phyloP scores from a whole-genome alignment of 2,329 filamentous ascomycete genomes.

The Fusarium kyushuense region DNA sequence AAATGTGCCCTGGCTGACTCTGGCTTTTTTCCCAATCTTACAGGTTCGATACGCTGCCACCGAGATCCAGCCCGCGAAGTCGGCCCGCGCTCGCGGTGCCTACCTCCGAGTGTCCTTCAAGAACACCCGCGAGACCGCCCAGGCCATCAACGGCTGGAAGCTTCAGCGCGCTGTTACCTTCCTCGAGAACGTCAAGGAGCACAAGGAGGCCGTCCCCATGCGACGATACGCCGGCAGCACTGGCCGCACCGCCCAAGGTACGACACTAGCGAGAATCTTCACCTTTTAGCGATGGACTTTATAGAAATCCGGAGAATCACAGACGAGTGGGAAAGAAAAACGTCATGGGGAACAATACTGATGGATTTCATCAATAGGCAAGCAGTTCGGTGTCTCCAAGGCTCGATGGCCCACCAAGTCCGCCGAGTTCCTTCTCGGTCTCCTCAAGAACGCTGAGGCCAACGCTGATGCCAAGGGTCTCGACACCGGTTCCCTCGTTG shows the following conservation, averaged over 20 bases:
- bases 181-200: slow-evolving; percentile 97
- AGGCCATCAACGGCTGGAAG: slow-evolving; percentile 99
- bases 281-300: slow-evolving; percentile 16
- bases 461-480: slow-evolving; percentile 98
- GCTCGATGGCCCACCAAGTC: slow-evolving; percentile 99
- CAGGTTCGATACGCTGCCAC: slow-evolving; percentile 97
- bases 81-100: slow-evolving; percentile 96
- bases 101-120: slow-evolving; percentile 99
- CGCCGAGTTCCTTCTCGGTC: slow-evolving; percentile 95
- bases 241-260: slow-evolving; percentile 97
- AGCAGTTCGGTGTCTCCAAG: slow-evolving; percentile 97
- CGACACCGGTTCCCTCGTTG: slow-evolving; percentile 95
- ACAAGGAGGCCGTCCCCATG: slow-evolving; percentile 98
- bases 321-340: slow-evolving; percentile 11
- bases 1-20: slow-evolving; percentile 43
- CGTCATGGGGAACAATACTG: slow-evolving; percentile 40
- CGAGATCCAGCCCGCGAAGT: slow-evolving; percentile 89
- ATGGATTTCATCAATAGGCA: slow-evolving; percentile 72
- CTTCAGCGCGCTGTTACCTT: slow-evolving; percentile 93
- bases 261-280: slow-evolving; percentile 58
- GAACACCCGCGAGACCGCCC: slow-evolving; percentile 99
- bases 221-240: slow-evolving; percentile 96
- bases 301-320: slow-evolving; percentile 17
- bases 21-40: slow-evolving; percentile 24
- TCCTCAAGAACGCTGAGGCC: slow-evolving; percentile 97